Conservation (phyloP, 2,329 filamentous ascomycete species). For the Nemania serpens region DNA sequence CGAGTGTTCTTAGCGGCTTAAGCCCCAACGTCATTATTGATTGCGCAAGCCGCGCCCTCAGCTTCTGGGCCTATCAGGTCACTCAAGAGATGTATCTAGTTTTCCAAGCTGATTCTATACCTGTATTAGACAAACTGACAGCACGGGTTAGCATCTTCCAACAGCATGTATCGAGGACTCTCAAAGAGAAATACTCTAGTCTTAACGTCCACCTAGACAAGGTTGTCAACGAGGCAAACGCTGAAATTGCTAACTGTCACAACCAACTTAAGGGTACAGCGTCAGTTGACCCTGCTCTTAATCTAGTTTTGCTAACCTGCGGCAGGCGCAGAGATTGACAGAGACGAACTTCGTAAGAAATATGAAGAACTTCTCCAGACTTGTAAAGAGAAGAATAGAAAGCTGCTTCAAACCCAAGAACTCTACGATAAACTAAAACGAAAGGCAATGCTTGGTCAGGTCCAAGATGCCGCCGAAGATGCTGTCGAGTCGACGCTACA, state of each 20-base stretch:
- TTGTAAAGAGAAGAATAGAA: slow-evolving; percentile 72
- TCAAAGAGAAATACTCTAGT: slow-evolving; percentile 72
- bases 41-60: slow-evolving; percentile 76
- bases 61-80: slow-evolving; percentile 86
- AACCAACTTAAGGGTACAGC: slow-evolving; percentile 65
- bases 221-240: slow-evolving; percentile 74
- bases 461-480: slow-evolving; percentile 59
- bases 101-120: neutral
- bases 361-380: slow-evolving; percentile 72
- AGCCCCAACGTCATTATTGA: slow-evolving; percentile 84
- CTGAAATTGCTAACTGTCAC: slow-evolving; percentile 69
- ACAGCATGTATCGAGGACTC: slow-evolving; percentile 70
- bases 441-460: slow-evolving; percentile 58
- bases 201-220: slow-evolving; percentile 73
- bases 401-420: slow-evolving; percentile 70
- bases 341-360: slow-evolving; percentile 68
- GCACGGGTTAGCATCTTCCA: slow-evolving; percentile 69
- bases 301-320: slow-evolving; percentile 11
- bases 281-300: neutral
- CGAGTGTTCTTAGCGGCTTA: slow-evolving; percentile 80
- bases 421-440: slow-evolving; percentile 65
- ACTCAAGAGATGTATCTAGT: slow-evolving; percentile 76
- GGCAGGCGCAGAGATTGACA: slow-evolving; percentile 61
- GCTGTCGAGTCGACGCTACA: slow-evolving; percentile 50
- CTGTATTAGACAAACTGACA: slow-evolving; percentile 2